These are phyloP conservation scores for Fagopyrum tataricum DNA, from an alignment of 148 eudicot genomes.

Conservation along the genomic window DNA sequence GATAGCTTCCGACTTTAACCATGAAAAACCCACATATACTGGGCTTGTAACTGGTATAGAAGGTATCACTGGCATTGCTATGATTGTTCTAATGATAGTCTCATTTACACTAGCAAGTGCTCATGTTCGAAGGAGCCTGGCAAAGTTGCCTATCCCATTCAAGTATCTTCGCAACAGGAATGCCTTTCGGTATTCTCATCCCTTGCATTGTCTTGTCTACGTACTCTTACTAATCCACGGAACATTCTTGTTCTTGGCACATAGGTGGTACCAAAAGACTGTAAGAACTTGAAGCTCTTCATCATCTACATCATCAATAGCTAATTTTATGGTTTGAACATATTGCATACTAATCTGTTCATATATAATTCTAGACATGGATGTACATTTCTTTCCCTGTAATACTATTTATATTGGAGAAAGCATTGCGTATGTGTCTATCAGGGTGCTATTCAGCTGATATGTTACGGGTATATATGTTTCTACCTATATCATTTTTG, in stretches of 20 bases:
- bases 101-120: slow-evolving; percentile 78
- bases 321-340: too few species aligned
- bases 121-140: slow-evolving; percentile 48
- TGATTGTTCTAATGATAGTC: slow-evolving; percentile 73
- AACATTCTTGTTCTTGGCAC: slow-evolving; percentile 56
- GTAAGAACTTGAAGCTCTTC: slow-evolving; percentile 33
- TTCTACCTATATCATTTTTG: slow-evolving; percentile 16
- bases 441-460: slow-evolving; percentile 65
- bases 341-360: neutral
- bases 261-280: slow-evolving; percentile 71
- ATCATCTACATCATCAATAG: neutral
- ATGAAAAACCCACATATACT: slow-evolving; percentile 52
- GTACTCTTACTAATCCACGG: slow-evolving; percentile 75
- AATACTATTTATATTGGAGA: slow-evolving; percentile 59
- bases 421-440: slow-evolving; percentile 62
- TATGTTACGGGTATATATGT: slow-evolving; percentile 80
- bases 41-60: slow-evolving; percentile 45
- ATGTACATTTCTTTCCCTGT: slow-evolving; percentile 76
- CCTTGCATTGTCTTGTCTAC: slow-evolving; percentile 69
- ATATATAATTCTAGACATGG: slow-evolving; percentile 64
- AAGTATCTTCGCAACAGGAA: slow-evolving; percentile 81
- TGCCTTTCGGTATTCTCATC: slow-evolving; percentile 96
- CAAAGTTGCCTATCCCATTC: slow-evolving; percentile 72
- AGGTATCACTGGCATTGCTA: slow-evolving; percentile 70
- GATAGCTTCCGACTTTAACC: slow-evolving; percentile 55